Evolutionary conservation across 208 protist species (phyloP).

Genomic region (Trichomonas gallinae): DNA sequence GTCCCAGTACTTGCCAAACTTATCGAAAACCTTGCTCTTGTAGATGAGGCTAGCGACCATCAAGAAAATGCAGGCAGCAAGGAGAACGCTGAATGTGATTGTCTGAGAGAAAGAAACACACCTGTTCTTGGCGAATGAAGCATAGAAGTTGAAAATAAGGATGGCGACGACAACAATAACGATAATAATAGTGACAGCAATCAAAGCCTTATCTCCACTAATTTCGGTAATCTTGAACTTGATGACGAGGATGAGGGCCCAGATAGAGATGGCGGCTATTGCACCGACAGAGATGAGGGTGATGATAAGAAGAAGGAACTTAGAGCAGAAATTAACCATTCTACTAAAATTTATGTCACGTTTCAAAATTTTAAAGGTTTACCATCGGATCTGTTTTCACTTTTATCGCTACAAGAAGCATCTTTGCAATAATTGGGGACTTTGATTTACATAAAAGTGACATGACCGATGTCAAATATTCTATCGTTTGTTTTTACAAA

Average conservation of each 20-base stretch:
- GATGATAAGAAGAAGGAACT: not conserved
- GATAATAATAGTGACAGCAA: not conserved
- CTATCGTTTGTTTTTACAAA: too few relatives aligned
- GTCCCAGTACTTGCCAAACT: not conserved
- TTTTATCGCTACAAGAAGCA: too few relatives aligned
- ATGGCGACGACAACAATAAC: not conserved
- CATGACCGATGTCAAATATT: too few relatives aligned
- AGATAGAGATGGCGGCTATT: not conserved
- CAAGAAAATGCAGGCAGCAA: not conserved
- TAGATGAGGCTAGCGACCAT: not conserved
- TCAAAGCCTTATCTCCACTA: not conserved
- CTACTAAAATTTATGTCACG: not conserved
- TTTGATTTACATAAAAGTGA: too few relatives aligned
- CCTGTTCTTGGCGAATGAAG: not conserved
- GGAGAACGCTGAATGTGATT: not conserved
- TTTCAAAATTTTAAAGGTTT: not conserved
- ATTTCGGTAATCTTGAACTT: not conserved
- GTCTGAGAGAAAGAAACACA: not conserved
- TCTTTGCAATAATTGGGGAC: too few relatives aligned
- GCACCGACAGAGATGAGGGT: not conserved
- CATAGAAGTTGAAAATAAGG: not conserved
- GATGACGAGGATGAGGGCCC: not conserved
- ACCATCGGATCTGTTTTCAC: too few relatives aligned
- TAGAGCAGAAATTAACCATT: not conserved
- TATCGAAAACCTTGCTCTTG: not conserved